A percentile compares a stretch with the other conserved stretches of the same genome.
Evolutionary conservation across 2,329 filamentous ascomycete genomes (phyloP).

Genomic region (Tetracladium maxilliforme): DNA sequence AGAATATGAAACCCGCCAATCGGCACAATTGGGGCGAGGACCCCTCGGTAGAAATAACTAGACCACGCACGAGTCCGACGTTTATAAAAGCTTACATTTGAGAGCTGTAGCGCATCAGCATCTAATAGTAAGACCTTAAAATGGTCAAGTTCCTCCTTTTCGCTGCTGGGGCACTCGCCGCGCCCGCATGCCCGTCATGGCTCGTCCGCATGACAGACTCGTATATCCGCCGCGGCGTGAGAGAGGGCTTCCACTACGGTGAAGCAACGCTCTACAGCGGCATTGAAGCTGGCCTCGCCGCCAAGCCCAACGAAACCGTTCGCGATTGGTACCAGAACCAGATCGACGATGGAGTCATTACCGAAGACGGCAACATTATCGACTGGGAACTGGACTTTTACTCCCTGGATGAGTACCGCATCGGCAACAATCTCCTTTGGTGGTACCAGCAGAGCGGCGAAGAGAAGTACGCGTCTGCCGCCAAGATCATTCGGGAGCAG

Average conservation of each 20-base stretch:
- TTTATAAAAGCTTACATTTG: too few relatives aligned
- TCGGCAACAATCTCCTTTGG: conserved; percentile 34
- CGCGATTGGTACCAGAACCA: conserved; percentile 26
- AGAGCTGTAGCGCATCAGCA: too few relatives aligned
- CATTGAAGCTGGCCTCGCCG: conserved; percentile 27
- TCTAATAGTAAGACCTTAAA: too few relatives aligned
- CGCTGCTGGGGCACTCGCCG: not conserved
- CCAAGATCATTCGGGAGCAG: conserved; percentile 27
- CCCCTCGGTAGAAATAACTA: too few relatives aligned
- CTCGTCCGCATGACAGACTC: conserved; percentile 28
- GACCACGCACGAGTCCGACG: too few relatives aligned
- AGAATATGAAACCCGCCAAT: too few relatives aligned
- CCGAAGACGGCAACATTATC: conserved; percentile 27
- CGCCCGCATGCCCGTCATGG: not conserved
- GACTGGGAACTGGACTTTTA: conserved; percentile 30
- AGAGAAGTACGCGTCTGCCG: conserved; percentile 31
- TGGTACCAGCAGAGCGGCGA: conserved; percentile 30
- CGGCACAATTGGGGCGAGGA: too few relatives aligned
- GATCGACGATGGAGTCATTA: conserved; percentile 28
- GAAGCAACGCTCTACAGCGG: conserved; percentile 29
- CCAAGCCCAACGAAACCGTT: conserved; percentile 26
- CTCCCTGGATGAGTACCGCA: conserved; percentile 35
- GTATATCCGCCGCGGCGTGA: conserved; percentile 23
- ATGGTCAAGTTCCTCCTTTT: too few relatives aligned
- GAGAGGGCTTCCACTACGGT: conserved; percentile 24